Percentiles rank a stretch among this genome's conserved stretches.
Evolutionary conservation across 1,284 basidiomycete genomes (phyloP).

Genomic region (Fomitopsis pinicola): DNA sequence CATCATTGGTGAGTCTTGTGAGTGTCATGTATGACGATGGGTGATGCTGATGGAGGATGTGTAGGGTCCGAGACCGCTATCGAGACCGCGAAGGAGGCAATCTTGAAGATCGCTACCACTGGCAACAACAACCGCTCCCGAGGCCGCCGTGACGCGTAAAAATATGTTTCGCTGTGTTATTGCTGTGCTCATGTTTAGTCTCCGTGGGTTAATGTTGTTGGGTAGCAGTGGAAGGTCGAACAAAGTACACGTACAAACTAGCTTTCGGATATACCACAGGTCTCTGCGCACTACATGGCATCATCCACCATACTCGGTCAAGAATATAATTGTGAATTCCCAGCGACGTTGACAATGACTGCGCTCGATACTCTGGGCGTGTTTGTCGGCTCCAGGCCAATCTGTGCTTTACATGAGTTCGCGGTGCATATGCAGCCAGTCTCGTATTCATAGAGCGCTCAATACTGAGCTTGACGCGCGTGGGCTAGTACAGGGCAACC

Average conservation of each 20-base stretch:
- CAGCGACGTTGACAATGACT: neutral
- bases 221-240: neutral
- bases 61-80: slow-evolving; percentile 69
- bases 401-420: too few relatives aligned
- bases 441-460: too few relatives aligned
- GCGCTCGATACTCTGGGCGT: neutral
- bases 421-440: too few relatives aligned
- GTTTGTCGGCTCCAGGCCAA: too few relatives aligned
- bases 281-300: slow-evolving; percentile 5
- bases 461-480: too few relatives aligned
- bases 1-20: slow-evolving; percentile 65
- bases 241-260: slow-evolving; percentile 8
- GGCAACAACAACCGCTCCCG: slow-evolving; percentile 30
- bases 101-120: slow-evolving; percentile 60
- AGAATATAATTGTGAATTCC: neutral
- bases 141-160: slow-evolving; percentile 34
- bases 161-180: neutral
- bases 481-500: too few relatives aligned
- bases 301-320: neutral
- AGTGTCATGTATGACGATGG: neutral
- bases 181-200: neutral
- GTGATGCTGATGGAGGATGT: slow-evolving; percentile 6
- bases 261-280: slow-evolving; percentile 10
- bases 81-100: slow-evolving; percentile 74
- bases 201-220: slow-evolving; percentile 1